Conservation (phyloP, 2,329 filamentous ascomycete genomes). For the Periconia digitata region DNA sequence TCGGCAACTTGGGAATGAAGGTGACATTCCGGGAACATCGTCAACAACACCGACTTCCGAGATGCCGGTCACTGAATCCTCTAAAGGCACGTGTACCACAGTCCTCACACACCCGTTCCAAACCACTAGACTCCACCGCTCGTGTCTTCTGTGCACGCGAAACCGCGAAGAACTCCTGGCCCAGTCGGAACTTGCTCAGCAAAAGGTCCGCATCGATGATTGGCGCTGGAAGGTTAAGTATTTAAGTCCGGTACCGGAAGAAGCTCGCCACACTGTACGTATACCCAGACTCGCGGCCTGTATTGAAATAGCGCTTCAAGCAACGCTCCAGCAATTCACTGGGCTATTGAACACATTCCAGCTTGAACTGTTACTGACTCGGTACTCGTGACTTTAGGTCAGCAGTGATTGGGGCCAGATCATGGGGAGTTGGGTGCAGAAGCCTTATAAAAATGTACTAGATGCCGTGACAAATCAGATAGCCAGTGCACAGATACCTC, state of each 20-base stretch:
- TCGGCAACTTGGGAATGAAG: not conserved
- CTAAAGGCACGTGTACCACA: not conserved
- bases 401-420: conserved; percentile 16
- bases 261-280: conserved; percentile 25
- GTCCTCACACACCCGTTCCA: conserved; percentile 18
- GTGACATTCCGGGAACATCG: not conserved
- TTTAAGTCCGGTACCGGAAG: conserved; percentile 27
- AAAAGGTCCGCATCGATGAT: conserved; percentile 40
- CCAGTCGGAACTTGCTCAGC: conserved; percentile 8
- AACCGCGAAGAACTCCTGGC: conserved; percentile 19
- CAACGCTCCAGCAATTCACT: too few species aligned
- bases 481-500: too few species aligned
- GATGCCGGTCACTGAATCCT: not conserved
- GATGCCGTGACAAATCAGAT: too few species aligned
- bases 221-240: conserved; percentile 48
- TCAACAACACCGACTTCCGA: not conserved
- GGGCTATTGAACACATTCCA: too few species aligned
- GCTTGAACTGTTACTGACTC: too few species aligned
- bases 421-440: conserved; percentile 10
- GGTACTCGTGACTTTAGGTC: conserved; percentile 8
- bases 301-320: too few species aligned
- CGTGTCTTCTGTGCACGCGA: conserved; percentile 36
- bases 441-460: too few species aligned
- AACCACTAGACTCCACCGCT: conserved; percentile 31
- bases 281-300: too few species aligned